phyloP scores from a whole-genome alignment of 495 filamentous ascomycete species.

The Evansstolkia leycettana region DNA sequence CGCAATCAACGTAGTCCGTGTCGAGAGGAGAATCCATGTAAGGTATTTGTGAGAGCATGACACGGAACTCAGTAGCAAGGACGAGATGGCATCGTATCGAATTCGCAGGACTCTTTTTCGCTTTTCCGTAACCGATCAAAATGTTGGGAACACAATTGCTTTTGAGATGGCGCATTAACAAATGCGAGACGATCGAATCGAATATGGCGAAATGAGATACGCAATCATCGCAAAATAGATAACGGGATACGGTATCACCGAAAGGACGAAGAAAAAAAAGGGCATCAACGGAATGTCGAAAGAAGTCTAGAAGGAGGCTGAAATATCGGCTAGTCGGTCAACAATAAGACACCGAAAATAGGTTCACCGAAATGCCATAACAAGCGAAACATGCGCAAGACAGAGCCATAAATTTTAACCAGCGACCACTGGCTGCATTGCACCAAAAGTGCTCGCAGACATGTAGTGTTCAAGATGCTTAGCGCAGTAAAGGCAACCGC shows the following conservation, averaged over 20 bases:
- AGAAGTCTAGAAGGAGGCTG: constrained; percentile 19
- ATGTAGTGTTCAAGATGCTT: constrained; percentile 55
- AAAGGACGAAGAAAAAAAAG: constrained; percentile 9
- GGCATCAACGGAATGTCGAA: constrained; percentile 16
- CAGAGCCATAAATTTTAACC: too few species aligned
- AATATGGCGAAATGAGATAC: constrained; percentile 13
- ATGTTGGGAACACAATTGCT: background rate
- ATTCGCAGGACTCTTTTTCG: background rate
- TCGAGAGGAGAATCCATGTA: too few species aligned
- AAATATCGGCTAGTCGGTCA: constrained; percentile 1
- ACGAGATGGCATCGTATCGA: background rate
- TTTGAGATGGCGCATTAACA: background rate
- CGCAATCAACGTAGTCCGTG: background rate
- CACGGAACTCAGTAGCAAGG: background rate
- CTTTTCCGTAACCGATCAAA: background rate
- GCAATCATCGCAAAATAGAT: constrained; percentile 24
- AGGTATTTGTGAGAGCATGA: too few species aligned
- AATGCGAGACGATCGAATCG: background rate
- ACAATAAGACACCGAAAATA: constrained; percentile 8
- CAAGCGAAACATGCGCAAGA: too few species aligned
- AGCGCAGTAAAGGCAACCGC: constrained; percentile 54
- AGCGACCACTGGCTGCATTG: constrained; percentile 44
- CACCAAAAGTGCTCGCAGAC: constrained; percentile 43
- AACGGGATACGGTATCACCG: constrained; percentile 1
- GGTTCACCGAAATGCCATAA: constrained; percentile 4